Evolutionary conservation across 768 basidiomycete genomes (phyloP), one percentile per base, ranked within the genome.

Genomic region (Amanita brunnescens): DNA sequence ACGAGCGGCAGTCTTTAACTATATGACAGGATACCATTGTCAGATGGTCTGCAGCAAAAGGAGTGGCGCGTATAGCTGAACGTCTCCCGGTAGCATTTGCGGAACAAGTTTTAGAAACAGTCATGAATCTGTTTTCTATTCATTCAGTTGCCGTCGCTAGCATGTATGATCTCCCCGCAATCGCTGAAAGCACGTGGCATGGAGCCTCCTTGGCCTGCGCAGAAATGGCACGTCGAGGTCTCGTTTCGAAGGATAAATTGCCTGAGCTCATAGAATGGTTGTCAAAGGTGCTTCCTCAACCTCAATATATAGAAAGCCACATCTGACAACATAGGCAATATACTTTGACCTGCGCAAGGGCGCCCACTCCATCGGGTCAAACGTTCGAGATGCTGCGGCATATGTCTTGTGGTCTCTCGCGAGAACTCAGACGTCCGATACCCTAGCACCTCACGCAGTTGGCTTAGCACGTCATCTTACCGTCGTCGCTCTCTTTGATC

Each of bases 351-450:
- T 96, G 34, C 81, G 89, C 0, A 90, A 91, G 67, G 91, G 91
- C 33, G 79, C 91, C 0, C 93, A 96, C 64, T 94, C 93, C 0
- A 83, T 98, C 49, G 96, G 96, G 7, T 86, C 93, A 6, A 92
- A 83, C 55, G 94, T 97, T 37, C 85, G 96, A 30, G 96, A 99
- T 64, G 88, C 94, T 10, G 88, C 94, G 26, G 79, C 92, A 24
- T 99, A 98, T 67, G 90, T 91, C 14, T 65, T 96, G 4, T 99
- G 96, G 96, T 87, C 95, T 9, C 71, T 98, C 51, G 91, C 95
- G 10, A 79, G 95, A 58, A 78, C 85, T 3, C 82, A 89, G 54
- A 75, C 83, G 49, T 66, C 76, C 30, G 62, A 76, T 5, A 67
- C 76, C 26, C 70, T 94, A 49, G 64, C 67, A 38, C 83, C 81